Evolutionary conservation across 1,139 yeast species (phyloP).

Genomic region (Geotrichum siamense): DNA sequence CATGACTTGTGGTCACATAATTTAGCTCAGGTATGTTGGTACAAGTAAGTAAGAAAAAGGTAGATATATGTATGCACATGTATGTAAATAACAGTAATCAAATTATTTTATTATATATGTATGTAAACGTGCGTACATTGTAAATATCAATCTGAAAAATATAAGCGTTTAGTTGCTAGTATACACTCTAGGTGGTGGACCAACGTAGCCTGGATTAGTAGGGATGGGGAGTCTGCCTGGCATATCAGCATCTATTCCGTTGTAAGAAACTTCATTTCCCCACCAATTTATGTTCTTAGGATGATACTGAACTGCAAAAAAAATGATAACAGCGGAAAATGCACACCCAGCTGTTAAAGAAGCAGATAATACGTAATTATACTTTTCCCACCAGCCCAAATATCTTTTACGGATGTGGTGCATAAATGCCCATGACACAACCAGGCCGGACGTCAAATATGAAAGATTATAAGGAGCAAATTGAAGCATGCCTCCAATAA

Average conservation of each 20-base stretch:
- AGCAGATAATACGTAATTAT: slow-evolving; percentile 52
- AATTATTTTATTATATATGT: too few relatives aligned
- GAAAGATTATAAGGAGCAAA: slow-evolving; percentile 46
- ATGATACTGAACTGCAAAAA: slow-evolving; percentile 48
- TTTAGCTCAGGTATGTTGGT: too few relatives aligned
- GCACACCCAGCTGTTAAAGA: slow-evolving; percentile 51
- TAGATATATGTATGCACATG: too few relatives aligned
- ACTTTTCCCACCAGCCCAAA: slow-evolving; percentile 56
- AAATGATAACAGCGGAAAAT: slow-evolving; percentile 38
- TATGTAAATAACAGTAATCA: too few relatives aligned
- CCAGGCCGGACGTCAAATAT: slow-evolving; percentile 46
- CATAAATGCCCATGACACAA: slow-evolving; percentile 48
- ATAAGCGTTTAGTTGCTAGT: too few relatives aligned
- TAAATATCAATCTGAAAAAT: too few relatives aligned
- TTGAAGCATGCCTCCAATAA: slow-evolving; percentile 40
- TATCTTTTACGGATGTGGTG: slow-evolving; percentile 44
- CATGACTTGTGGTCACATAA: too few relatives aligned
- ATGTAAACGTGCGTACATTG: too few relatives aligned
- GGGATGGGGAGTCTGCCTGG: slow-evolving; percentile 6
- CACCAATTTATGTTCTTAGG: slow-evolving; percentile 45
- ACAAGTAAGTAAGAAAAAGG: too few relatives aligned
- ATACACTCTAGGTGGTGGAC: slow-evolving; percentile 15
- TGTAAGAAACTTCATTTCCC: slow-evolving; percentile 46
- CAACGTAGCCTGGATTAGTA: slow-evolving; percentile 35
- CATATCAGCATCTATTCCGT: slow-evolving; percentile 41